Evolutionary conservation across 768 basidiomycete species (phyloP).

Genomic region (Crucibulum laeve): DNA sequence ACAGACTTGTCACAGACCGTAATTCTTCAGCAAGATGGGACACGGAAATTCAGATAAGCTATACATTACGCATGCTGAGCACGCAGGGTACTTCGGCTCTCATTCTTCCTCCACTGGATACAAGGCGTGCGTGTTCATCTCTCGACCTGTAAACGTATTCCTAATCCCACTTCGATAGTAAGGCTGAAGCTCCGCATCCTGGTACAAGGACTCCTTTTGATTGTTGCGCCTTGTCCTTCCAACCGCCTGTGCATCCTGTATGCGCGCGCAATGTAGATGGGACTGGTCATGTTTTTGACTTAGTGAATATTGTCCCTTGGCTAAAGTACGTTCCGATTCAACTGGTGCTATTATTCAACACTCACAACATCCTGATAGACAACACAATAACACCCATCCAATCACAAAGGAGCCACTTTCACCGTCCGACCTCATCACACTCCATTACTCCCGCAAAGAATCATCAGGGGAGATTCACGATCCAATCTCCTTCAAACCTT

Average conservation of each 20-base stretch:
- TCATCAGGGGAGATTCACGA: constrained; percentile 87
- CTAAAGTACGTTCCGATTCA: constrained; percentile 59
- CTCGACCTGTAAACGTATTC: constrained; percentile 3
- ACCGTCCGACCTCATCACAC: constrained; percentile 71
- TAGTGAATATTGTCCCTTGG: constrained; percentile 93
- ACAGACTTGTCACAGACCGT: constrained; percentile 1
- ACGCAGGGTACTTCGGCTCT: constrained; percentile 73
- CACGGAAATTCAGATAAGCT: constrained; percentile 86
- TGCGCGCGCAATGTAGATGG: constrained; percentile 81
- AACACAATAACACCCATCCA: constrained; percentile 78
- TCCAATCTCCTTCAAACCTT: constrained; percentile 96
- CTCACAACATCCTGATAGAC: constrained; percentile 36
- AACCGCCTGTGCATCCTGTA: constrained; percentile 86
- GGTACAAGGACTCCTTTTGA: constrained; percentile 76
- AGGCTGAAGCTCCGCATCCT: constrained; percentile 62
- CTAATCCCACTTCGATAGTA: constrained; percentile 35
- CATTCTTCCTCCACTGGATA: constrained; percentile 78
- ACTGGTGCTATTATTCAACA: constrained; percentile 2
- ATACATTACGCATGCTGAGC: constrained; percentile 88
- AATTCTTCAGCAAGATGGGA: constrained; percentile 48
- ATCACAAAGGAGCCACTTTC: constrained; percentile 68
- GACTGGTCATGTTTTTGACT: constrained; percentile 78
- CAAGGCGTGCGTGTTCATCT: constrained; percentile 47
- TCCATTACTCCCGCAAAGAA: constrained; percentile 79
- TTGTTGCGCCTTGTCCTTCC: constrained; percentile 88